These are phyloP conservation scores for Emergomyces africanus DNA, from an alignment of 2,329 filamentous ascomycete species.

Conservation along the genomic window DNA sequence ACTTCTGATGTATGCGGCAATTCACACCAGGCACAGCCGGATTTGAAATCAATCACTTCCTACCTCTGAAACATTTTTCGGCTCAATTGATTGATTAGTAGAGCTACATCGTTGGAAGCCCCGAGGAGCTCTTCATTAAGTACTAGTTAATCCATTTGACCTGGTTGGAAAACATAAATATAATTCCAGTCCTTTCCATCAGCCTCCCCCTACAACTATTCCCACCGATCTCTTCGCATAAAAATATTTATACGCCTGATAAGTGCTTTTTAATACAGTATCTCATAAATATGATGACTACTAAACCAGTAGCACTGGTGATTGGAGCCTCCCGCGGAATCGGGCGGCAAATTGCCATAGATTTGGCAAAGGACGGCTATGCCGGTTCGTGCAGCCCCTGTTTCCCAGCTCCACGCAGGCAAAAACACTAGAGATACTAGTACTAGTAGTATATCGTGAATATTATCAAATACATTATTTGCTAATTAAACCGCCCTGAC, in stretches of 20 bases:
- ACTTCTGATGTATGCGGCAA: too few relatives aligned
- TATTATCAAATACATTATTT: background rate
- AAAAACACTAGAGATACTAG: background rate
- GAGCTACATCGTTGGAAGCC: background rate
- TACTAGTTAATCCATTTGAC: too few relatives aligned
- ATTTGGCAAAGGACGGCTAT: constrained; percentile 59
- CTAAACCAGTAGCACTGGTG: constrained; percentile 49
- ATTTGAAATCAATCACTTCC: background rate
- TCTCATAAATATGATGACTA: background rate
- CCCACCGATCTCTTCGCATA: background rate
- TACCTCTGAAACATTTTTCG: too few relatives aligned
- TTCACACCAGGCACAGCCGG: background rate
- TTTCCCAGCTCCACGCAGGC: background rate
- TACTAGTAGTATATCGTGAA: background rate
- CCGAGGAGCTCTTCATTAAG: too few relatives aligned
- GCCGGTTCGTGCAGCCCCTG: constrained; percentile 41
- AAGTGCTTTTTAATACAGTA: background rate
- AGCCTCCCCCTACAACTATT: background rate
- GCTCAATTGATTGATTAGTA: background rate
- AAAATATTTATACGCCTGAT: background rate
- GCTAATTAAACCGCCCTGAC: background rate
- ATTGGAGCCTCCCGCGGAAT: constrained; percentile 70
- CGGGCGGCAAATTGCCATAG: constrained; percentile 66
- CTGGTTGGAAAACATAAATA: background rate
- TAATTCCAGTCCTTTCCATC: background rate